Percentiles rank a stretch among this genome's conserved stretches.
Conservation (phyloP, 441 rosid species). For the Aleurites moluccanus region DNA sequence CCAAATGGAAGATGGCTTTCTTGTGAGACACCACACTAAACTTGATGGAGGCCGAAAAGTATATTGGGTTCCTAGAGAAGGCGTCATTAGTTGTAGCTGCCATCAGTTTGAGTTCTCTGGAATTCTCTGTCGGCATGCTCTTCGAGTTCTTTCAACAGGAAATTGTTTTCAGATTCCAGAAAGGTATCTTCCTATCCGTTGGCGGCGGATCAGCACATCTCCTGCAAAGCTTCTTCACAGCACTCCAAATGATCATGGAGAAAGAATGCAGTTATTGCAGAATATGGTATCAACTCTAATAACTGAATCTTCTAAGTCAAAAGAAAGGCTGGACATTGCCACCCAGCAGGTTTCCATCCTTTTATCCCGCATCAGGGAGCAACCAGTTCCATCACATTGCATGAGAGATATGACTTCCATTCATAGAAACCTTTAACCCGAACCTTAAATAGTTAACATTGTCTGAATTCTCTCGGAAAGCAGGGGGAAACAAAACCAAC, state of each 20-base stretch:
- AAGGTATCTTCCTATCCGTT: constrained; percentile 78
- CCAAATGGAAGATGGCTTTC: constrained; percentile 81
- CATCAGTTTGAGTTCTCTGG: constrained; percentile 94
- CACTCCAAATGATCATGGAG: constrained; percentile 50
- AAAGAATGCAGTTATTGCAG: constrained; percentile 74
- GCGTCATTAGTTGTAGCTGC: constrained; percentile 91
- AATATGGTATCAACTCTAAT: constrained; percentile 73
- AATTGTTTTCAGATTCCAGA: constrained; percentile 96
- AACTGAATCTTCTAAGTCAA: constrained; percentile 75
- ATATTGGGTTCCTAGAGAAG: constrained; percentile 87
- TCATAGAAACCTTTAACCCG: constrained; percentile 36
- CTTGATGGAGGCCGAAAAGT: constrained; percentile 90
- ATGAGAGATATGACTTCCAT: constrained; percentile 38
- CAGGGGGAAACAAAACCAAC: neutral
- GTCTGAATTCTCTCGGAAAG: constrained; percentile 16
- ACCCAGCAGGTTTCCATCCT: constrained; percentile 71
- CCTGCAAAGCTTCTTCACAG: constrained; percentile 46
- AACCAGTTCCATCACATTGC: constrained; percentile 51
- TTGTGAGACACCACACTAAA: constrained; percentile 93
- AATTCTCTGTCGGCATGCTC: constrained; percentile 86
- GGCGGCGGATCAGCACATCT: constrained; percentile 68
- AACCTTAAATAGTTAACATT: neutral
- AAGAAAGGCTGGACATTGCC: constrained; percentile 81
- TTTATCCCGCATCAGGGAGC: constrained; percentile 76
- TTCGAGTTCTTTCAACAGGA: constrained; percentile 87